These are phyloP conservation scores for Kockiozyma suomiensis DNA, from an alignment of 805 yeast genomes.

Conservation along the genomic window DNA sequence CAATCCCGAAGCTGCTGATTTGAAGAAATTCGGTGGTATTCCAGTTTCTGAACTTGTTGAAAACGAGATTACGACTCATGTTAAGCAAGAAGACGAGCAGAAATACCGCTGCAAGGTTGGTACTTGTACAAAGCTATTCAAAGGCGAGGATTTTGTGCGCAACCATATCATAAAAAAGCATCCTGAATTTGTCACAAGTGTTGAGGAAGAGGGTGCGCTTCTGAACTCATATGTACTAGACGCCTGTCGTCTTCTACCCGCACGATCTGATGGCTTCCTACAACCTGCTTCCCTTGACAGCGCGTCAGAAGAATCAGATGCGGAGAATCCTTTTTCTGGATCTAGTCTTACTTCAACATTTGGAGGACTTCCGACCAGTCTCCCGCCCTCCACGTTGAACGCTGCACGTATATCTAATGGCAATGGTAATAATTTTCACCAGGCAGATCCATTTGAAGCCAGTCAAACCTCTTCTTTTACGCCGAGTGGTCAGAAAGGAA, in stretches of 20 bases:
- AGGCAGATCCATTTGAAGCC: slow-evolving; percentile 7
- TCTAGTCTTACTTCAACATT: slow-evolving; percentile 5
- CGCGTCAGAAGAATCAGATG: not conserved
- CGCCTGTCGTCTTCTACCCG: slow-evolving; percentile 26
- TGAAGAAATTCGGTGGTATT: slow-evolving; percentile 27
- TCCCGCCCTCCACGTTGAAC: slow-evolving; percentile 14
- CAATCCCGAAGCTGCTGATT: slow-evolving; percentile 19
- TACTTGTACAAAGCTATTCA: slow-evolving; percentile 31
- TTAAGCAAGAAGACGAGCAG: slow-evolving; percentile 28
- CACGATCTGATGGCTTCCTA: slow-evolving; percentile 20
- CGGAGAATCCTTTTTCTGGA: not conserved
- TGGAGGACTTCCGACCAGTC: slow-evolving; percentile 23
- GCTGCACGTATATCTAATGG: not conserved
- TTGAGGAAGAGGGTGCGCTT: slow-evolving; percentile 14
- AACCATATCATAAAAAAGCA: slow-evolving; percentile 34
- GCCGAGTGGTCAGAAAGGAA: not conserved
- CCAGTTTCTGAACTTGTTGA: slow-evolving; percentile 17
- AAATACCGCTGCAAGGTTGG: slow-evolving; percentile 34
- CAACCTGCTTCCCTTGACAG: slow-evolving; percentile 7
- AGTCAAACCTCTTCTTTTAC: not conserved
- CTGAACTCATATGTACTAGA: slow-evolving; percentile 29
- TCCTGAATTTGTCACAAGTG: slow-evolving; percentile 22
- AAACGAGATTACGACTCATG: slow-evolving; percentile 17
- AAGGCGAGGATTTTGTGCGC: slow-evolving; percentile 33
- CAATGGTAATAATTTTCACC: not conserved